phyloP scores from a whole-genome alignment of 352 stramenopile species.

The Pythium aquatile region DNA sequence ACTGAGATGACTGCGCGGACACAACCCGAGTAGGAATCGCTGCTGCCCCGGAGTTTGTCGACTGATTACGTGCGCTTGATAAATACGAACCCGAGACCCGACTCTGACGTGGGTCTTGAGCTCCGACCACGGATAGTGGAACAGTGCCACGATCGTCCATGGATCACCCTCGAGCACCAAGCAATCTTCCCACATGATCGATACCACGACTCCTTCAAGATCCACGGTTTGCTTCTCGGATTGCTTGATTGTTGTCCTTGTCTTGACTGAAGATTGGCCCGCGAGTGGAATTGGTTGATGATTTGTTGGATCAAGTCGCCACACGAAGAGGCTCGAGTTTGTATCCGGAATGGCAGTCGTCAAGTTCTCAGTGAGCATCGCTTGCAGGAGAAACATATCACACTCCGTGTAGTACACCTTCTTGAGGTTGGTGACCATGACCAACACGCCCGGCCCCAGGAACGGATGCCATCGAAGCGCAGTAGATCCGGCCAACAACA shows the following conservation, averaged over 20 bases:
- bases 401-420: slow-evolving; percentile 67
- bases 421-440: slow-evolving; percentile 60
- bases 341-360: background rate
- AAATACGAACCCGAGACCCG: slow-evolving; percentile 13
- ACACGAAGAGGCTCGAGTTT: slow-evolving; percentile 10
- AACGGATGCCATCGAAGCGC: slow-evolving; percentile 48
- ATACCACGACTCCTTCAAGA: slow-evolving; percentile 14
- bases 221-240: slow-evolving; percentile 3
- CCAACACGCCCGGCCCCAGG: slow-evolving; percentile 35
- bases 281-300: background rate
- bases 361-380: background rate
- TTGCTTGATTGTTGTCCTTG: background rate
- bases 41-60: background rate
- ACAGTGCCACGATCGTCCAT: slow-evolving; percentile 11
- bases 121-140: slow-evolving; percentile 22
- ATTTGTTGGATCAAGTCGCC: background rate
- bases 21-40: slow-evolving; percentile 18
- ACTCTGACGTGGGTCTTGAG: slow-evolving; percentile 14
- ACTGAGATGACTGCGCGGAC: slow-evolving; percentile 16
- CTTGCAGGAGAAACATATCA: slow-evolving; percentile 60
- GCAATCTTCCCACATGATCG: slow-evolving; percentile 28
- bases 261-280: background rate
- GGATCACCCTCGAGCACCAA: slow-evolving; percentile 12
- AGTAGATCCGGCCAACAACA: slow-evolving; percentile 45
- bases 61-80: slow-evolving; percentile 17